Evolutionary conservation across 2,329 filamentous ascomycete species (phyloP).

Genomic region (Hypoxylon sp.): DNA sequence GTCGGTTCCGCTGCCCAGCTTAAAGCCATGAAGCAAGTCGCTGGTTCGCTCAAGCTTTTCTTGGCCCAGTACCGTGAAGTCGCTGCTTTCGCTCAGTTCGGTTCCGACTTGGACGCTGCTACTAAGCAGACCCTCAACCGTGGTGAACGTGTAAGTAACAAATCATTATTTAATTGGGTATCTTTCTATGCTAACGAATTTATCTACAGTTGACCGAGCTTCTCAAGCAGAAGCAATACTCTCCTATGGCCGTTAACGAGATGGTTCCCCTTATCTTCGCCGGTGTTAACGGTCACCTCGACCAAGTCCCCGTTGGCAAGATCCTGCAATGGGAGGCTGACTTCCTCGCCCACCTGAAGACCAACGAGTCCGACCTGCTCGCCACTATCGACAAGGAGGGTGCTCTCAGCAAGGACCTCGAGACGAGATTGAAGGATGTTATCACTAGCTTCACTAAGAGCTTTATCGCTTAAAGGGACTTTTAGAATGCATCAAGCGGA

Average conservation of each 20-base stretch:
- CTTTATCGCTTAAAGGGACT: constrained; percentile 73
- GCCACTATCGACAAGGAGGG: constrained; percentile 95
- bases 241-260: constrained; percentile 98
- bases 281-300: constrained; percentile 97
- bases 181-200: constrained; percentile 33
- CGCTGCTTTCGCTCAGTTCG: constrained; percentile 99
- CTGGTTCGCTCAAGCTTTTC: constrained; percentile 99
- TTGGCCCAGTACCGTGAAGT: constrained; percentile 99
- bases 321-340: constrained; percentile 94
- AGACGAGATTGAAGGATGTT: constrained; percentile 83
- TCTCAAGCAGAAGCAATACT: constrained; percentile 99
- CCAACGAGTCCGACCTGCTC: constrained; percentile 86
- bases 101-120: constrained; percentile 98
- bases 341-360: constrained; percentile 91
- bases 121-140: constrained; percentile 98
- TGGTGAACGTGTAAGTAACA: constrained; percentile 90
- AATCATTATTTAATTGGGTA: constrained; percentile 7
- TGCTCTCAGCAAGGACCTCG: constrained; percentile 92
- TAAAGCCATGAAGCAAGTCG: constrained; percentile 99
- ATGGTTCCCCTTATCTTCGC: constrained; percentile 99
- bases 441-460: constrained; percentile 89
- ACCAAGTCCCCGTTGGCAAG: constrained; percentile 88
- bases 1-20: constrained; percentile 99
- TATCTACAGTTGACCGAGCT: constrained; percentile 82
- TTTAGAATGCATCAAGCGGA: constrained; percentile 49